A percentile compares a stretch with the other conserved stretches of the same genome.
phyloP scores from a whole-genome alignment of 768 basidiomycete genomes.

The Naganishia vishniacii region DNA sequence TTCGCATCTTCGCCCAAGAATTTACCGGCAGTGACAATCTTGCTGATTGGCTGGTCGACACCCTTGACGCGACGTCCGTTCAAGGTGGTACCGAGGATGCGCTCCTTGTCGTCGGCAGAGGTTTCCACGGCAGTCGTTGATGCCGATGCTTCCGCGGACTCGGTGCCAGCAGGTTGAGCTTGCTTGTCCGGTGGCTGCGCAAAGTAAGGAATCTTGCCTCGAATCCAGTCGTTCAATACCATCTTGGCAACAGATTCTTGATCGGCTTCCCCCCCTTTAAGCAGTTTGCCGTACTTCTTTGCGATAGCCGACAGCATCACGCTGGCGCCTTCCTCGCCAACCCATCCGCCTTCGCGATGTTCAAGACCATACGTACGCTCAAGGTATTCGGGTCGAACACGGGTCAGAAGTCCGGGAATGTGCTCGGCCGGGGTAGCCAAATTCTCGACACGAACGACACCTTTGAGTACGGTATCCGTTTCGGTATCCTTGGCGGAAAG shows the following conservation, averaged over 20 bases:
- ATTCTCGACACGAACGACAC: conserved; percentile 92
- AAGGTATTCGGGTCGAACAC: conserved; percentile 89
- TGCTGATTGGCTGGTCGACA: conserved; percentile 79
- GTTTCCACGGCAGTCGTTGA: not conserved
- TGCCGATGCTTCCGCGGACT: conserved; percentile 13
- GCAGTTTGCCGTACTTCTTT: conserved; percentile 79
- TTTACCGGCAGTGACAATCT: conserved; percentile 80
- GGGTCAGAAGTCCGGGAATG: conserved; percentile 75
- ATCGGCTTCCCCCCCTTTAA: conserved; percentile 93
- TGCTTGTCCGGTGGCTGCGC: conserved; percentile 74
- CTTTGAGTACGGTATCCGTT: conserved; percentile 88
- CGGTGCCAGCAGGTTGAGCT: conserved; percentile 15
- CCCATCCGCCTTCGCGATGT: conserved; percentile 47
- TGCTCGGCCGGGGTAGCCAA: conserved; percentile 87
- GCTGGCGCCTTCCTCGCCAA: conserved; percentile 59
- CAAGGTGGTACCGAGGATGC: conserved; percentile 59
- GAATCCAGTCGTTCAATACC: conserved; percentile 90
- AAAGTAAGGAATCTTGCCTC: conserved; percentile 95
- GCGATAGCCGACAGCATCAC: conserved; percentile 78
- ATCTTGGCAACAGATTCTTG: conserved; percentile 89
- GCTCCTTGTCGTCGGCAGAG: conserved; percentile 42
- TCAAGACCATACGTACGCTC: conserved; percentile 55
- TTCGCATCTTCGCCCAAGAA: conserved; percentile 79
- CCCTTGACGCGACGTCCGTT: conserved; percentile 52
- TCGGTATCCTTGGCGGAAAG: conserved; percentile 85